Percentiles rank a stretch among this genome's conserved stretches.
Evolutionary conservation across 306 rosid species (phyloP).

Genomic region (Castanospermum australe): DNA sequence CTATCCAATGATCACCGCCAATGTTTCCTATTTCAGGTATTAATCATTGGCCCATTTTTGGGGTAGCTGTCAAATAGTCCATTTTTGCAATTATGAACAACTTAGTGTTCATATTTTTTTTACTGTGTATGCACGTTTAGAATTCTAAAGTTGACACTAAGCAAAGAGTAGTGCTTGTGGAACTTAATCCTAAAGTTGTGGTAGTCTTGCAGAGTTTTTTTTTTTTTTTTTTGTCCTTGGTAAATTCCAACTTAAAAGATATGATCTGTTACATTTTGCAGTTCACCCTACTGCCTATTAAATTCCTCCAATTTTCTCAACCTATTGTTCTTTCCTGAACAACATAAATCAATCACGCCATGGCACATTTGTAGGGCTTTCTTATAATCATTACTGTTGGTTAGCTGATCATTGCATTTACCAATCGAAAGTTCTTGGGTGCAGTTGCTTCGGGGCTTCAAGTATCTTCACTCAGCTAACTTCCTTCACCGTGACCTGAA

Average conservation of each 20-base stretch:
- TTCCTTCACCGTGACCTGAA: constrained; percentile 93
- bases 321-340: neutral
- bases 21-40: constrained; percentile 95
- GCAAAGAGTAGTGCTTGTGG: neutral
- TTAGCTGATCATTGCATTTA: constrained; percentile 25
- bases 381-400: neutral
- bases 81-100: neutral
- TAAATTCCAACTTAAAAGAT: neutral
- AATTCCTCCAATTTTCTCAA: neutral
- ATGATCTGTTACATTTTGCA: neutral
- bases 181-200: neutral
- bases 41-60: neutral
- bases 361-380: neutral
- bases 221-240: too few relatives aligned
- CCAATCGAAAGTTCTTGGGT: constrained; percentile 23
- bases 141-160: constrained; percentile 2
- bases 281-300: constrained; percentile 8
- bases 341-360: neutral
- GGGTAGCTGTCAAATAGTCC: neutral
- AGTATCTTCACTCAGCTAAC: constrained; percentile 94
- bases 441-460: constrained; percentile 93
- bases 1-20: constrained; percentile 88
- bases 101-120: neutral
- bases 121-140: neutral
- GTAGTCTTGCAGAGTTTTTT: neutral